phyloP scores from a whole-genome alignment of 2,329 filamentous ascomycete genomes.

The Phaeosphaeria sp. region DNA sequence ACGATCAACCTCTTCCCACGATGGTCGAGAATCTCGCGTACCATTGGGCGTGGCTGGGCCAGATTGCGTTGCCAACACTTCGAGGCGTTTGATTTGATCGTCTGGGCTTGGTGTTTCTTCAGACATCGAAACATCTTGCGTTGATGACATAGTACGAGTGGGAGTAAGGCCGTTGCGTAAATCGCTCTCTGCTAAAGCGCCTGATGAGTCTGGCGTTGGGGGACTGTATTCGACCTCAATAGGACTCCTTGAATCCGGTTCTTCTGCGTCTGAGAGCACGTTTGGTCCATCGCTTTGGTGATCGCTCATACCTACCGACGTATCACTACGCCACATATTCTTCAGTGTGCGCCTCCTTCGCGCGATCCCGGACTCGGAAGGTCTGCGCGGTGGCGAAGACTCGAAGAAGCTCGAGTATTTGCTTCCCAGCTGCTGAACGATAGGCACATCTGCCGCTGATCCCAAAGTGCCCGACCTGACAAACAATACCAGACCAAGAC shows the following conservation, averaged over 20 bases:
- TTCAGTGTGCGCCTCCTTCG: slow-evolving; percentile 41
- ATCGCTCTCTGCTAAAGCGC: slow-evolving; percentile 8
- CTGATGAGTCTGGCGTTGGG: slow-evolving; percentile 40
- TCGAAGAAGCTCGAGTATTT: slow-evolving; percentile 47
- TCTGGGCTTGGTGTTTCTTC: slow-evolving; percentile 17
- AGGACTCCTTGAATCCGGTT: slow-evolving; percentile 42
- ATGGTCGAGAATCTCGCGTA: slow-evolving; percentile 45
- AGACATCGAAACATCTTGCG: neutral
- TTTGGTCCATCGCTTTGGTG: slow-evolving; percentile 40
- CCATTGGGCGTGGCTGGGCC: slow-evolving; percentile 54
- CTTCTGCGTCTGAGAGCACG: slow-evolving; percentile 38
- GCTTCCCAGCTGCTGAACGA: slow-evolving; percentile 53
- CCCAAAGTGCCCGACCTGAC: slow-evolving; percentile 48
- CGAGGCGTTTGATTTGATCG: slow-evolving; percentile 37
- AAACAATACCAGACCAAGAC: slow-evolving; percentile 87
- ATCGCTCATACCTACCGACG: slow-evolving; percentile 40
- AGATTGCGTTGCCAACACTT: slow-evolving; percentile 50
- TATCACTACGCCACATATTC: slow-evolving; percentile 45
- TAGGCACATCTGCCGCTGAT: slow-evolving; percentile 51
- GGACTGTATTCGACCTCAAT: slow-evolving; percentile 40
- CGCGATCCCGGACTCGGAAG: slow-evolving; percentile 35
- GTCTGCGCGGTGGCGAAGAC: slow-evolving; percentile 41
- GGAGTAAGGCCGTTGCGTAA: slow-evolving; percentile 16
- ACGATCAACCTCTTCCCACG: slow-evolving; percentile 47
- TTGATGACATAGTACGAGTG: slow-evolving; percentile 11